phyloP scores from a whole-genome alignment of 768 basidiomycete species.

The Russula sp. region DNA sequence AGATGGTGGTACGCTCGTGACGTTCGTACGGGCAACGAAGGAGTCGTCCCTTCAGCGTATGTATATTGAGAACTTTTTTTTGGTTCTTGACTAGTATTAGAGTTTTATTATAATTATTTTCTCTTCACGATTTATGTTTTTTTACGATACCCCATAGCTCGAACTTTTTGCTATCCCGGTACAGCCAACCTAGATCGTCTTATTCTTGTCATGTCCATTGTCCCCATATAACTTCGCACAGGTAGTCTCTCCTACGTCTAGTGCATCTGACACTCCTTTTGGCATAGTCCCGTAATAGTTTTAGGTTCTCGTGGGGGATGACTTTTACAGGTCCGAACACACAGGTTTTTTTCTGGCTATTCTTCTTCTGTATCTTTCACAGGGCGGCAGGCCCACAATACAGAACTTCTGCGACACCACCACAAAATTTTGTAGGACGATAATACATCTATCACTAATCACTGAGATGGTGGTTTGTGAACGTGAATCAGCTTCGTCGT shows the following conservation, averaged over 20 bases:
- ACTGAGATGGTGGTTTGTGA: constrained; percentile 17
- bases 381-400: neutral
- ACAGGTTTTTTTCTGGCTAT: constrained; percentile 1
- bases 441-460: constrained; percentile 19
- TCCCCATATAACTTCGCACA: constrained; percentile 29
- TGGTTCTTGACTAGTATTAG: constrained; percentile 6
- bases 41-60: constrained; percentile 90
- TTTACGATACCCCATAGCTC: constrained; percentile 28
- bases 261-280: constrained; percentile 26
- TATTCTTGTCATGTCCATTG: constrained; percentile 21
- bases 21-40: constrained; percentile 72
- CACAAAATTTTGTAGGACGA: neutral
- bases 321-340: constrained; percentile 12
- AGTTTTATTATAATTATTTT: constrained; percentile 29
- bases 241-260: constrained; percentile 17
- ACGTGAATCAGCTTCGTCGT: neutral
- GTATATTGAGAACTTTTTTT: constrained; percentile 55
- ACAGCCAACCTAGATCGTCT: constrained; percentile 29
- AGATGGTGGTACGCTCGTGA: constrained; percentile 97
- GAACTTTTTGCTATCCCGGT: constrained; percentile 23
- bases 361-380: neutral
- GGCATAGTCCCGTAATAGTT: constrained; percentile 23
- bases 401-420: neutral
- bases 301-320: constrained; percentile 26
- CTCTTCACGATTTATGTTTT: constrained; percentile 31